These are phyloP conservation scores for Trichoderma sp. DNA, from an alignment of 2,329 filamentous ascomycete species.

Conservation along the genomic window DNA sequence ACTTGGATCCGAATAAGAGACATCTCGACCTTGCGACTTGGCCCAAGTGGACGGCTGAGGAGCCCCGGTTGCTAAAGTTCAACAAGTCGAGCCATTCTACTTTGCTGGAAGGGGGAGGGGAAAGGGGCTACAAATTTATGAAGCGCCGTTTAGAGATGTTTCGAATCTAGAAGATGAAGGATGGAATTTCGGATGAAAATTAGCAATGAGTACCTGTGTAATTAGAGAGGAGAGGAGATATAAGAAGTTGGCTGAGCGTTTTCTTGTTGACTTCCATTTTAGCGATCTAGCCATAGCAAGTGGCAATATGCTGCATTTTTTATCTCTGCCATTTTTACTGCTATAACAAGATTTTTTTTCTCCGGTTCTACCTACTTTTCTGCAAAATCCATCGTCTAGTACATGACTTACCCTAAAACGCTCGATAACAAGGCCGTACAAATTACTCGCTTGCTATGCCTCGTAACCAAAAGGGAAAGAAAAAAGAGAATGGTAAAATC, in stretches of 20 bases:
- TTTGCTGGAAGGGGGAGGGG: neutral
- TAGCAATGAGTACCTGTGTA: neutral
- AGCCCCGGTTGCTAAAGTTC: slow-evolving; percentile 54
- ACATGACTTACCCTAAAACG: neutral
- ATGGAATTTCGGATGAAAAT: neutral
- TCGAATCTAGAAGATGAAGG: neutral
- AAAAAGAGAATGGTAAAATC: neutral
- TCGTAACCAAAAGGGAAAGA: neutral
- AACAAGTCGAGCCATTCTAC: slow-evolving; percentile 20
- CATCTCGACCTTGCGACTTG: slow-evolving; percentile 39
- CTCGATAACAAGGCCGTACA: neutral
- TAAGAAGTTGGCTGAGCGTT: neutral
- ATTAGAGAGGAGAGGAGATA: neutral
- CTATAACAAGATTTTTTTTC: neutral
- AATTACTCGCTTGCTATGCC: neutral
- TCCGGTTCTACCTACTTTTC: fast-evolving
- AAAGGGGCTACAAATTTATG: neutral
- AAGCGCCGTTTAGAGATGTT: neutral
- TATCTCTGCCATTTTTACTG: neutral
- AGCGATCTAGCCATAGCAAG: neutral
- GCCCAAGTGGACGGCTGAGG: slow-evolving; percentile 44
- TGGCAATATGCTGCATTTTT: neutral
- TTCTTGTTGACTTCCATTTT: neutral
- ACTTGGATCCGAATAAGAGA: slow-evolving; percentile 16
- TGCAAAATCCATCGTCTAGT: too few relatives aligned